These are phyloP conservation scores for Groenewaldozyma auringiensis DNA, from an alignment of 1,139 yeast genomes.

Conservation along the genomic window DNA sequence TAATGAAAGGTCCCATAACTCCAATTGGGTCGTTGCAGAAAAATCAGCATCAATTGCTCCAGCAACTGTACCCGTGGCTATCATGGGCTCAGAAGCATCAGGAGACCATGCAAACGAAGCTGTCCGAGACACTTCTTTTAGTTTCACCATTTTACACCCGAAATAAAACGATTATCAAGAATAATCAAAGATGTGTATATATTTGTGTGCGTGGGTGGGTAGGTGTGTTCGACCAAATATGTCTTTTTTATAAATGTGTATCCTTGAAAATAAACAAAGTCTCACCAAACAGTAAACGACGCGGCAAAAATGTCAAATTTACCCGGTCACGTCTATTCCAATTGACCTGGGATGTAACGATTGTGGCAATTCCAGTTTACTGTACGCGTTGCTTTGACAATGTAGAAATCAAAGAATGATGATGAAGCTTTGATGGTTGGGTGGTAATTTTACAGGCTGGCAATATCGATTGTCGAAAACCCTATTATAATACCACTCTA, in stretches of 20 bases:
- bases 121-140: constrained; percentile 75
- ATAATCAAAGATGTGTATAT: too few species aligned
- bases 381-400: too few species aligned
- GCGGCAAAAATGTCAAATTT: too few species aligned
- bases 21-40: constrained; percentile 67
- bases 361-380: too few species aligned
- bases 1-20: constrained; percentile 67
- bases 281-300: too few species aligned
- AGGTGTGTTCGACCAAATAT: too few species aligned
- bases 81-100: constrained; percentile 54
- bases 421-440: not conserved
- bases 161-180: not conserved
- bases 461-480: not conserved
- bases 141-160: constrained; percentile 56
- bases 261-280: too few species aligned
- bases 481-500: not conserved
- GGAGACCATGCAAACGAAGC: constrained; percentile 95
- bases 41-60: constrained; percentile 91
- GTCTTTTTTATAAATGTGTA: too few species aligned
- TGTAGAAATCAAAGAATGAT: too few species aligned
- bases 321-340: too few species aligned
- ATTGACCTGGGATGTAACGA: too few species aligned
- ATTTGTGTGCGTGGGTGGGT: too few species aligned
- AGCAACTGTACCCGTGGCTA: constrained; percentile 89
- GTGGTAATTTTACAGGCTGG: not conserved